Base-by-base conservation (phyloP, 1,284 basidiomycete genomes). In the Polyporus tsugae region DNA sequence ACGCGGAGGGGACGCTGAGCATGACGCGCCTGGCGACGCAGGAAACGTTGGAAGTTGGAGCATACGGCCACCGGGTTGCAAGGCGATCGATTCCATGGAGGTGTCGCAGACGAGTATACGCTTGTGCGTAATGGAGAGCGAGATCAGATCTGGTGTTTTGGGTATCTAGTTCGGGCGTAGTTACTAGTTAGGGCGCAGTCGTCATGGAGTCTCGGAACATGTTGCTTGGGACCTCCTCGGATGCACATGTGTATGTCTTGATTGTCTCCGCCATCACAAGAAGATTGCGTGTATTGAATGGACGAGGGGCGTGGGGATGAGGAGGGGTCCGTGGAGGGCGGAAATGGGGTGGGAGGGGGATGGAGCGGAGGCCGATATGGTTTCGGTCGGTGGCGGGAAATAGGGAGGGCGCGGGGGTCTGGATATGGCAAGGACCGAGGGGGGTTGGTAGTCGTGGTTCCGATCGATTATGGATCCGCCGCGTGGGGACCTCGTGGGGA, bases 401-500 rank as follows among this genome's bases (percentile, higher is more conserved):
- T 60, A 63, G 42, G 49, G 61, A 61, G 63, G 64, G n/a, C 4
- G 22, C 29, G 10, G n/a, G 22, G 46, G 22, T 9, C 46, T 49
- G 46, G 46, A 49, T 49, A 49, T 49, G 46, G 46, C n/a, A 49
- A 49, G 46, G 46, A 11, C 46, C 46, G 46, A 49, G n/a, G n/a
- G n/a, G n/a, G n/a, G n/a, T n/a, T n/a, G n/a, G n/a, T n/a, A n/a
- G n/a, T n/a, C n/a, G n/a, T n/a, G 62, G 53, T 64, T 66, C 71
- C 65, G 71, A 75, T 74, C 72, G 73, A 75, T 73, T 61, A 60
- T 67, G 63, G 60, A 53, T 62, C 53, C 59, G 69, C 65, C 72
- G 69, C 73, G 74, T 72, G 71, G 70, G 13, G 59, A 68, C 73
- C 76, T 77, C 76, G 76, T 77, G 76, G 75, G 36, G 29, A 62